These are phyloP conservation scores for Aspergillus cejpii DNA, from an alignment of 2,329 filamentous ascomycete species.

Conservation along the genomic window DNA sequence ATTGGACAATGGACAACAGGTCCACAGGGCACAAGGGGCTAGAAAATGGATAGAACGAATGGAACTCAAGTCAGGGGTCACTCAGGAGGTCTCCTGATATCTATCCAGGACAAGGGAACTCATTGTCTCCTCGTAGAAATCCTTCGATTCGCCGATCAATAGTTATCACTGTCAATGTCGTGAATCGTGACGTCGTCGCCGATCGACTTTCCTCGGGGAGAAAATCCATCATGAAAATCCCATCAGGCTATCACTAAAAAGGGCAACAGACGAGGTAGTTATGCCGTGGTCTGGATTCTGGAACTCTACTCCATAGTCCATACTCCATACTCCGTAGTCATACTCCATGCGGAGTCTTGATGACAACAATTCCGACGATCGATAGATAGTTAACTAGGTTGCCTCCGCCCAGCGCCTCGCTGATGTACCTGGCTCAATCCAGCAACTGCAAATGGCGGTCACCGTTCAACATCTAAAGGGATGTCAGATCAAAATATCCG, in stretches of 20 bases:
- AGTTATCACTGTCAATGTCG: too few species aligned
- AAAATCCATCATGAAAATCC: neutral
- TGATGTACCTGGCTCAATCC: conserved; percentile 12
- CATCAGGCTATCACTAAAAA: neutral
- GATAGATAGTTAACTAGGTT: conserved; percentile 1
- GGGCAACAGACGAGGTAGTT: too few species aligned
- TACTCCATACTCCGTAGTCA: too few species aligned
- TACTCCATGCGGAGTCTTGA: neutral
- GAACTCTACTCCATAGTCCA: too few species aligned
- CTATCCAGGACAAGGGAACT: too few species aligned
- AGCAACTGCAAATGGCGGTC: conserved; percentile 14
- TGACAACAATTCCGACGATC: conserved; percentile 1
- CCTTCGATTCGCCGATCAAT: too few species aligned
- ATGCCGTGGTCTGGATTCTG: too few species aligned
- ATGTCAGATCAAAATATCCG: conserved; percentile 3
- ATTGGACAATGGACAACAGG: conserved; percentile 2
- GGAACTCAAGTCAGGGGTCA: conserved; percentile 22
- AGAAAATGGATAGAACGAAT: conserved; percentile 14
- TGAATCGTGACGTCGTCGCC: too few species aligned
- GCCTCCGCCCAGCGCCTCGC: conserved; percentile 2
- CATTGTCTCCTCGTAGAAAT: too few species aligned
- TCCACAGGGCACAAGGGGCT: conserved; percentile 8
- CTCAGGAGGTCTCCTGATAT: neutral
- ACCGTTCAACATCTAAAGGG: conserved; percentile 7
- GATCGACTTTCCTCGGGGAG: neutral